These are phyloP conservation scores for Starmerella sirachaensis DNA, from an alignment of 805 yeast genomes.

Conservation along the genomic window DNA sequence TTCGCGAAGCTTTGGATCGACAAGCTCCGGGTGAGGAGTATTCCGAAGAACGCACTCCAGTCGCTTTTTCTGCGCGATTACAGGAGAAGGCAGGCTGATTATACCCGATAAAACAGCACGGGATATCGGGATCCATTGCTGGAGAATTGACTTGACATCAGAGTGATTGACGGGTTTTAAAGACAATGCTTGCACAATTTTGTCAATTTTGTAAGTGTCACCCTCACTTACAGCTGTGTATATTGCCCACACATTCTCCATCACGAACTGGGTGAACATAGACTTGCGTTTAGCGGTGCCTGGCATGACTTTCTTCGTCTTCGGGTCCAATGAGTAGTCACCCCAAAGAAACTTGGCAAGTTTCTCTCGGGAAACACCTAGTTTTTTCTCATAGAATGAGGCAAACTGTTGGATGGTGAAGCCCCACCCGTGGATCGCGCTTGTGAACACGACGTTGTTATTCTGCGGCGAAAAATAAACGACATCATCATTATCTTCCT, in stretches of 20 bases:
- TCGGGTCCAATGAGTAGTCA: conserved; percentile 78
- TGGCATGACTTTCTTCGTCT: conserved; percentile 65
- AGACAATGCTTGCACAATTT: conserved; percentile 58
- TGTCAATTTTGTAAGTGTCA: conserved; percentile 59
- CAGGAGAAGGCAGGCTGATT: conserved; percentile 79
- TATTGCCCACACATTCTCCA: conserved; percentile 87
- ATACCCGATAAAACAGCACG: conserved; percentile 75
- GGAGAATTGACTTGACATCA: conserved; percentile 50
- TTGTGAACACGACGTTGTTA: conserved; percentile 73
- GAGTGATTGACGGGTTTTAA: conserved; percentile 47
- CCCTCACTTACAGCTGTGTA: conserved; percentile 58
- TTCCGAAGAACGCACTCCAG: conserved; percentile 54
- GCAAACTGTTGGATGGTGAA: conserved; percentile 83
- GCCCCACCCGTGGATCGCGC: conserved; percentile 97
- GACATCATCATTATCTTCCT: conserved; percentile 69
- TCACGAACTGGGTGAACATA: conserved; percentile 70
- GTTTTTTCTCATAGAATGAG: conserved; percentile 66
- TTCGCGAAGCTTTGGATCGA: conserved; percentile 37
- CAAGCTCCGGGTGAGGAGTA: conserved; percentile 38
- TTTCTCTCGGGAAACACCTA: conserved; percentile 71
- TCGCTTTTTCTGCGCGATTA: conserved; percentile 58
- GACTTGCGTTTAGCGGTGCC: conserved; percentile 50
- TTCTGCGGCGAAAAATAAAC: conserved; percentile 87
- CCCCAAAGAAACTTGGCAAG: conserved; percentile 92
- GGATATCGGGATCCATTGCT: conserved; percentile 92